Conservation (phyloP, 2,329 filamentous ascomycete genomes). For the Fusarium subtropicale region DNA sequence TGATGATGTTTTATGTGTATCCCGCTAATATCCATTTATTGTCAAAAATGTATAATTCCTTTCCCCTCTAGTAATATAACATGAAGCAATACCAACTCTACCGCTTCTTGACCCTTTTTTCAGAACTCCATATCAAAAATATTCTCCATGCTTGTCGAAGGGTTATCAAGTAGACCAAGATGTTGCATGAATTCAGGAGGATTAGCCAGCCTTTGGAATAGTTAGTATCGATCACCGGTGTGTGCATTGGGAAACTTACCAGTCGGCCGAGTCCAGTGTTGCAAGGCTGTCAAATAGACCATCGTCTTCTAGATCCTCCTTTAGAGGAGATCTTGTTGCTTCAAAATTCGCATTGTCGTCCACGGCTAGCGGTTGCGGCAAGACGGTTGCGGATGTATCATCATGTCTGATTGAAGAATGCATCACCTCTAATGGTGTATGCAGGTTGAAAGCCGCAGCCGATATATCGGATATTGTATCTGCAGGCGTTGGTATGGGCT, state of each 20-base stretch:
- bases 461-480: background rate
- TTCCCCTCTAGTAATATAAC: too few species aligned
- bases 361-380: accelerated
- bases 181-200: constrained; percentile 26
- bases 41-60: background rate
- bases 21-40: accelerated
- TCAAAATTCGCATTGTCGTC: background rate
- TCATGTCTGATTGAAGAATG: background rate
- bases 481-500: background rate
- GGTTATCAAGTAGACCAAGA: constrained; percentile 11
- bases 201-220: background rate
- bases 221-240: accelerated
- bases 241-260: background rate
- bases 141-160: background rate
- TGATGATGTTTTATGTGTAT: background rate
- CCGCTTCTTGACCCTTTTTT: background rate
- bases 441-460: background rate
- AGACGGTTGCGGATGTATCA: background rate
- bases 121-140: constrained; percentile 14
- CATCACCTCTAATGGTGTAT: background rate
- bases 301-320: background rate
- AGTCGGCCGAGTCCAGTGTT: constrained; percentile 3
- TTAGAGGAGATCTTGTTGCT: background rate
- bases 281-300: constrained; percentile 21
- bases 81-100: background rate